Evolutionary conservation across 1,139 yeast species (phyloP).

Genomic region (Diutina mesorugosa): DNA sequence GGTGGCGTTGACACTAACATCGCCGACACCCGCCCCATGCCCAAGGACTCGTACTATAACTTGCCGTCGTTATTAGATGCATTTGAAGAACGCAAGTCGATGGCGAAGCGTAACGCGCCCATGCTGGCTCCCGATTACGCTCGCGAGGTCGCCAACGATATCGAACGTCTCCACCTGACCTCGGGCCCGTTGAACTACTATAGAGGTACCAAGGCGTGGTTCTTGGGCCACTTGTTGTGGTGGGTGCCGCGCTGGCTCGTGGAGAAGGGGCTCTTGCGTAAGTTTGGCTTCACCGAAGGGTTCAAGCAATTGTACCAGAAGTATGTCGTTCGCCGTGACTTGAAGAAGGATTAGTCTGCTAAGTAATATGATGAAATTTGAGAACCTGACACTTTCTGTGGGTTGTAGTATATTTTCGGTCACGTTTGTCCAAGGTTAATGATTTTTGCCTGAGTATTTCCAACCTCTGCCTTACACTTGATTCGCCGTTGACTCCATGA

Average conservation of each 20-base stretch:
- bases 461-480: no score
- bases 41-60: constrained; percentile 40
- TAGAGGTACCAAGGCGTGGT: constrained; percentile 39
- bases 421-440: no score
- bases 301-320: constrained; percentile 12
- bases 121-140: constrained; percentile 49
- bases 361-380: not conserved
- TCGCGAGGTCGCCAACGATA: constrained; percentile 35
- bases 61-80: constrained; percentile 38
- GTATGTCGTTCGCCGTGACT: constrained; percentile 10
- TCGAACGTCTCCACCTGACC: constrained; percentile 24
- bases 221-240: constrained; percentile 19
- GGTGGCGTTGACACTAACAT: constrained; percentile 49
- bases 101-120: constrained; percentile 52
- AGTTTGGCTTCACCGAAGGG: constrained; percentile 31
- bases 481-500: no score
- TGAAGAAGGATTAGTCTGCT: constrained; percentile 2
- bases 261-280: constrained; percentile 28
- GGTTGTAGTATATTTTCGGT: not conserved
- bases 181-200: constrained; percentile 31
- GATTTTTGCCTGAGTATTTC: no score
- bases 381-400: not conserved
- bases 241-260: constrained; percentile 38
- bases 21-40: constrained; percentile 39
- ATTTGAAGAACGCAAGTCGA: constrained; percentile 37